These are phyloP conservation scores for Rehmannia glutinosa DNA, from an alignment of 257 asterid species.

Conservation along the genomic window DNA sequence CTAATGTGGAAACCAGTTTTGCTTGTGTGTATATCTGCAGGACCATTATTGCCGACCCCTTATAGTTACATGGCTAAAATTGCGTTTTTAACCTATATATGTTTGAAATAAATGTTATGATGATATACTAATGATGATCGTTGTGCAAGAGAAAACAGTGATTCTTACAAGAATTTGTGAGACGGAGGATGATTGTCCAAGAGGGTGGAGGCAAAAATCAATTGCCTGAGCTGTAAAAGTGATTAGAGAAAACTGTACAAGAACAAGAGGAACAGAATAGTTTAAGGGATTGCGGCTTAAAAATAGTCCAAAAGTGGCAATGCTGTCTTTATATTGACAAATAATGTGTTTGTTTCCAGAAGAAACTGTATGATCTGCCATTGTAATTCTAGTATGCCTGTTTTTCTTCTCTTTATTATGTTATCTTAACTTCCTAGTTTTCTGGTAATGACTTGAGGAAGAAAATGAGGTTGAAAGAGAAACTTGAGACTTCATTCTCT, in stretches of 20 bases:
- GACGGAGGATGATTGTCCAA: conserved; percentile 68
- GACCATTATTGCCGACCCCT: background rate
- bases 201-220: conserved; percentile 52
- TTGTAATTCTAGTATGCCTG: background rate
- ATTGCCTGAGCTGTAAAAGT: conserved; percentile 42
- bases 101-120: too few species aligned
- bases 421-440: background rate
- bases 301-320: conserved; percentile 47
- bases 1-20: too few species aligned
- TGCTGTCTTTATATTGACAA: conserved; percentile 46
- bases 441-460: background rate
- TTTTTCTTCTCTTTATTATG: background rate
- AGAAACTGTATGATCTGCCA: conserved; percentile 20
- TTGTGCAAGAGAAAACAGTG: background rate
- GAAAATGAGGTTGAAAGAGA: background rate
- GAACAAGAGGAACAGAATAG: conserved; percentile 54
- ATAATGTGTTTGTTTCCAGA: conserved; percentile 30
- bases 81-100: too few species aligned
- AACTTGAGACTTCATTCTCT: background rate
- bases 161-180: conserved; percentile 69
- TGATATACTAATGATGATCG: too few species aligned
- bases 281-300: conserved; percentile 38
- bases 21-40: background rate
- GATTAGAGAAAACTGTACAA: conserved; percentile 53
- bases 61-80: background rate